phyloP scores from a whole-genome alignment of 1,284 basidiomycete genomes.

The Meripilus lineatus region DNA sequence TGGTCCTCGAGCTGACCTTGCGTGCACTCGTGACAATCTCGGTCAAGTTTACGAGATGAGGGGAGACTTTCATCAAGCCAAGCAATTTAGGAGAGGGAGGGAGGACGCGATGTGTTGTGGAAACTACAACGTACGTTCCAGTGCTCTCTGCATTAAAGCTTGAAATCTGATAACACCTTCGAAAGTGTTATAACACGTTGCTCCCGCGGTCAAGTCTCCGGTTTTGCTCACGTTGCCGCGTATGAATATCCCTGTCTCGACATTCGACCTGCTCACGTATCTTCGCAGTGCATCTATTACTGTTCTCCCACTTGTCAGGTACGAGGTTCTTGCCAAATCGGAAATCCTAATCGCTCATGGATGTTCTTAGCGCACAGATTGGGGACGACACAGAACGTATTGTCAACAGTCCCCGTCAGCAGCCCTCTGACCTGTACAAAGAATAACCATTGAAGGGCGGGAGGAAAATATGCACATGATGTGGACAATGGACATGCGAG shows the following conservation, averaged over 20 bases:
- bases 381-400: constrained; percentile 15
- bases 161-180: no score
- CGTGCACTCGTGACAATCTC: constrained; percentile 31
- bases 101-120: constrained; percentile 25
- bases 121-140: constrained; percentile 23
- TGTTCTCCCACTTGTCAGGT: constrained; percentile 17
- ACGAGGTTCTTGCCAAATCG: background rate
- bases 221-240: no score
- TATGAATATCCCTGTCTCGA: no score
- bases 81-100: constrained; percentile 21
- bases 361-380: constrained; percentile 13
- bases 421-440: background rate
- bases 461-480: background rate
- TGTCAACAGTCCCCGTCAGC: constrained; percentile 11
- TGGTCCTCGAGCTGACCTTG: constrained; percentile 24
- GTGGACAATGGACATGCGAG: background rate
- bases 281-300: constrained; percentile 17
- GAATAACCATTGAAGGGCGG: background rate
- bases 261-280: no score
- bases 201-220: no score
- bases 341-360: background rate
- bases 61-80: constrained; percentile 25
- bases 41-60: constrained; percentile 28
- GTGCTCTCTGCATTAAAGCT: no score
- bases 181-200: no score